Evolutionary conservation across 306 rosid species (phyloP).

Genomic region (Oxytropis ochrocephala): DNA sequence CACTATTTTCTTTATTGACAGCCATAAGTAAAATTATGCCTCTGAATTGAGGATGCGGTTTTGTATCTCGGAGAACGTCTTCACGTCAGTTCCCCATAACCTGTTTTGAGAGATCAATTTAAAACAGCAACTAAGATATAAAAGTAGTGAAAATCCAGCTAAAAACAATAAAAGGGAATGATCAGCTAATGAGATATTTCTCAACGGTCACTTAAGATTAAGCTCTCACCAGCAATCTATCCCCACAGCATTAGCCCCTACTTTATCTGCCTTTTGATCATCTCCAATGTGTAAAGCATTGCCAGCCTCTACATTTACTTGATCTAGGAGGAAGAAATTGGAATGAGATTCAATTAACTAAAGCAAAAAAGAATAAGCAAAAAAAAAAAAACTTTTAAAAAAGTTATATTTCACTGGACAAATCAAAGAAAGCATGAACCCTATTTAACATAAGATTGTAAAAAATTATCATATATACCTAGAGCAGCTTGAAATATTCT

Average conservation of each 20-base stretch:
- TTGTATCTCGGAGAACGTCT: constrained; percentile 58
- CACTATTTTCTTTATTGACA: neutral
- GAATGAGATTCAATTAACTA: neutral
- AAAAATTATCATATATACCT: constrained; percentile 38
- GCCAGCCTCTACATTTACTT: constrained; percentile 53
- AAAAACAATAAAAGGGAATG: neutral
- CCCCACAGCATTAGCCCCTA: constrained; percentile 73
- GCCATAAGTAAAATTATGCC: neutral
- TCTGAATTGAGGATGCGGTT: constrained; percentile 40
- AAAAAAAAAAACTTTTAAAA: neutral
- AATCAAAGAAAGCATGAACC: neutral
- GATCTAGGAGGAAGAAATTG: constrained; percentile 43
- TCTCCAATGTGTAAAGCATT: constrained; percentile 86
- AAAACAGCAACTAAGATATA: neutral
- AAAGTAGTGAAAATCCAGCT: neutral
- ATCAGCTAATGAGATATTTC: neutral
- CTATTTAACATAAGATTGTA: neutral
- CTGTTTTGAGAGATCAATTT: constrained; percentile 37
- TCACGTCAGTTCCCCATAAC: constrained; percentile 87
- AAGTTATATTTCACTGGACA: neutral
- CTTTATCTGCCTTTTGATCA: constrained; percentile 70
- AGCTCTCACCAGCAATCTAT: constrained; percentile 78
- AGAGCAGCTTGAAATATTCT: constrained; percentile 80
- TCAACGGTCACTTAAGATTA: constrained; percentile 1
- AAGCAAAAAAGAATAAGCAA: too few relatives aligned